Percentiles rank a stretch among this genome's conserved stretches.
These are phyloP conservation scores for Cymbopogon citratus DNA, from an alignment of 176 grass and related monocot genomes.

Conservation along the genomic window DNA sequence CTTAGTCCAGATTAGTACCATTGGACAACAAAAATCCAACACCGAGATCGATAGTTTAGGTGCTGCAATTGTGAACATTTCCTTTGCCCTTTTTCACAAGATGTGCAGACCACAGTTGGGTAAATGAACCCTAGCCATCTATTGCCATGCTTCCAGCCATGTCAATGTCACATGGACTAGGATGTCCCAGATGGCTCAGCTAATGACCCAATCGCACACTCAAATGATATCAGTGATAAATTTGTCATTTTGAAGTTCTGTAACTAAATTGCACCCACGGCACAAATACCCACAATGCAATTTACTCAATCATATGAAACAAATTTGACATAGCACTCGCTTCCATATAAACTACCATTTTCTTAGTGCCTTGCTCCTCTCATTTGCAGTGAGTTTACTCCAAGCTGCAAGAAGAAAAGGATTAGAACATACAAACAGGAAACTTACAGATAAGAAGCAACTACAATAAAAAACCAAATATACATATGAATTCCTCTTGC, in stretches of 20 bases:
- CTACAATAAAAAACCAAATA: background rate
- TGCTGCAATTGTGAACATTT: background rate
- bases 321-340: background rate
- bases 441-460: background rate
- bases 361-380: slow-evolving; percentile 85
- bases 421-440: slow-evolving; percentile 6
- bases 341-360: slow-evolving; percentile 72
- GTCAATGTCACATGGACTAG: background rate
- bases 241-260: background rate
- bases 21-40: background rate
- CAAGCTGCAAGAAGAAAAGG: slow-evolving; percentile 59
- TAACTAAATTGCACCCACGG: background rate
- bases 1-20: background rate
- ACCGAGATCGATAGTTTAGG: background rate
- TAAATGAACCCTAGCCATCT: background rate
- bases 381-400: slow-evolving; percentile 87
- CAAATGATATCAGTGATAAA: background rate
- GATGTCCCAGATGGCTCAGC: background rate
- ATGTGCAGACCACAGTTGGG: background rate
- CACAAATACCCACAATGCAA: background rate
- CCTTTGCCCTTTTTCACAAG: background rate
- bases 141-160: background rate
- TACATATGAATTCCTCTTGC: background rate
- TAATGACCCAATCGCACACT: background rate
- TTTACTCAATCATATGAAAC: background rate